Percentiles rank a stretch among this genome's conserved stretches.
Evolutionary conservation across 257 asterid species (phyloP).

Genomic region (Solanum pimpinellifolium): DNA sequence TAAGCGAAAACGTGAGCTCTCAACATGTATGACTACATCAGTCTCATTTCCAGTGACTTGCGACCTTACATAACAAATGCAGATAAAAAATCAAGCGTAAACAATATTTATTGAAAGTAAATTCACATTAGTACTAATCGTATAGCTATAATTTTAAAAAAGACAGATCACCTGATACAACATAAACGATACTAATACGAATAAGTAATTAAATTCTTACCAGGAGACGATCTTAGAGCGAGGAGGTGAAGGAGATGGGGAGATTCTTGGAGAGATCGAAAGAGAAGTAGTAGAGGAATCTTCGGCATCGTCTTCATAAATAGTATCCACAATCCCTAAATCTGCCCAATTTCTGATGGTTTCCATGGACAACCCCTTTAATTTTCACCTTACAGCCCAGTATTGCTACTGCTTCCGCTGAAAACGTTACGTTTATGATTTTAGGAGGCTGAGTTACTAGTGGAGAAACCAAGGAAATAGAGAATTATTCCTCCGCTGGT

Average conservation of each 20-base stretch:
- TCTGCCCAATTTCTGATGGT: constrained; percentile 31
- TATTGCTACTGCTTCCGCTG: not conserved
- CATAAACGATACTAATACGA: not conserved
- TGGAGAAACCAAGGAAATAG: not conserved
- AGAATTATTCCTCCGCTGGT: not conserved
- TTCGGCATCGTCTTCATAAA: constrained; percentile 60
- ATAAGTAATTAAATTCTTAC: not conserved
- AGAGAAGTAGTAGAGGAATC: constrained; percentile 24
- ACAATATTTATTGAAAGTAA: not conserved
- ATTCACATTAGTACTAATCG: not conserved
- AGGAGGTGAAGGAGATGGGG: constrained; percentile 29
- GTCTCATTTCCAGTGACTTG: constrained; percentile 26
- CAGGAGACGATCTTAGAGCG: constrained; percentile 15
- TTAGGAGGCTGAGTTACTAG: not conserved
- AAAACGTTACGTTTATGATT: not conserved
- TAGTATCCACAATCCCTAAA: constrained; percentile 58
- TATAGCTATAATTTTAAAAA: not conserved
- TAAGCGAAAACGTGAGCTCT: constrained; percentile 40
- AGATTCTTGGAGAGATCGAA: constrained; percentile 21
- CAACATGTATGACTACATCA: constrained; percentile 56
- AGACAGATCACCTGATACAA: not conserved
- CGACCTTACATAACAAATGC: constrained; percentile 13
- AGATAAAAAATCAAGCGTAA: not conserved
- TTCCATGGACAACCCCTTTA: not conserved
- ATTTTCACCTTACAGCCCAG: not conserved